Evolutionary conservation across 495 filamentous ascomycete genomes (phyloP), one percentile per base, ranked within the genome.

Genomic region (Sphaerosporella brunnea): DNA sequence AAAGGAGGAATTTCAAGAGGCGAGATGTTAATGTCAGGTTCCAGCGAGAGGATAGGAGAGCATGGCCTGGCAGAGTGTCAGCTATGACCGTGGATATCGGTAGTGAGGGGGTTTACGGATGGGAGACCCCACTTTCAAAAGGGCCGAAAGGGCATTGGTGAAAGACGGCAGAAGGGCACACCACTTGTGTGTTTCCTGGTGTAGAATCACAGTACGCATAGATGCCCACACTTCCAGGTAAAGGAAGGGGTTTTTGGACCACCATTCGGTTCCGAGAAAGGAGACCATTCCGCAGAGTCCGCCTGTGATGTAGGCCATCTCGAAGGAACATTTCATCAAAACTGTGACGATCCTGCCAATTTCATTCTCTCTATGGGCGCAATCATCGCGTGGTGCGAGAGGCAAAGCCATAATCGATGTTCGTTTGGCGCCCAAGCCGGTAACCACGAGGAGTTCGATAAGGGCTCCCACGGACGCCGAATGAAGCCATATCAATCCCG

Each of bases 141-240:
- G 39, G 7, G 7, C 3, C 4, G 20, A 9, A 10, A 43, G 24
- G 7, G 39, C 39, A 7, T 4, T 16, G 3, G 20, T 43, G 20
- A 43, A 23, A 4, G 39, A 4, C 5, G 39, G 39, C 19, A 43
- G 39, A 4, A 43, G 21, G 20, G 16, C 5, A 16, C 39, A 43
- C 39, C 39, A 43, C 16, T 43, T 43, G 24, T 43, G 39, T 5
- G 20, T 43, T 23, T 43, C 39, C 39, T 43, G 10, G n/a, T n/a
- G n/a, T n/a, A 39, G 28, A 32, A 5, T 13, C 5, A 21, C 16
- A 39, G 5, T 43, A 43, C 39, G 39, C 3, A 43, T 10, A 28
- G 3, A 4, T 4, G 8, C 18, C 24, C 20, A 43, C 4, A 43
- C 11, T 5, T 23, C 39, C 18, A 25, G 7, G 16, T 43, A 43